Percentiles rank a stretch among this genome's conserved stretches.
Evolutionary conservation across 2,329 filamentous ascomycete species (phyloP).

Genomic region (Aspergillus udagawae): DNA sequence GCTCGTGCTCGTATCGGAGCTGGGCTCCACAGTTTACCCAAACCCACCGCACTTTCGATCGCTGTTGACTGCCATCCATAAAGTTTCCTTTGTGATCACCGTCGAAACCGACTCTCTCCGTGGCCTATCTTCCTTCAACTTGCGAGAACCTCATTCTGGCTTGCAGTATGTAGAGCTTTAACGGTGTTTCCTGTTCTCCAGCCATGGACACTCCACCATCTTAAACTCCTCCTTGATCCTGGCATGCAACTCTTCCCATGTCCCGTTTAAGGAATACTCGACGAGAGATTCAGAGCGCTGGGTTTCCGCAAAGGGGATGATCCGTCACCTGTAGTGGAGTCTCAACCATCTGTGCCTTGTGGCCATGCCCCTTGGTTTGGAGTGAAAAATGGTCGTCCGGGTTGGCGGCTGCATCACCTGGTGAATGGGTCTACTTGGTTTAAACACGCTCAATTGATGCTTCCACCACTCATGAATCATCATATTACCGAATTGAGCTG

Average conservation of each 20-base stretch:
- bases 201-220: background rate
- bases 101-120: background rate
- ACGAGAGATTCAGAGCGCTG: background rate
- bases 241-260: background rate
- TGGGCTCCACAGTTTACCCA: background rate
- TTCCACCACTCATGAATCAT: background rate
- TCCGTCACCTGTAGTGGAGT: too few species aligned
- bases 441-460: background rate
- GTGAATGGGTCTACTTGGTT: background rate
- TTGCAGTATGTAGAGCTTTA: background rate
- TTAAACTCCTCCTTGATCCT: background rate
- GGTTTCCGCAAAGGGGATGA: background rate
- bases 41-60: background rate
- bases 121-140: too few species aligned
- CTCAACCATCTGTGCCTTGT: background rate
- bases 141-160: background rate
- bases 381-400: background rate
- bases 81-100: too few species aligned
- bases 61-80: background rate
- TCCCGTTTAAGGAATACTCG: background rate
- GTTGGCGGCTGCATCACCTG: background rate
- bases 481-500: background rate
- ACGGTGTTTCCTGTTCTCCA: background rate
- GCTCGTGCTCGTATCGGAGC: background rate
- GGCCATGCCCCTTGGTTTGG: background rate